Conservation (phyloP, 139 green algal species). For the Cymbomonas tetramitiformis region DNA sequence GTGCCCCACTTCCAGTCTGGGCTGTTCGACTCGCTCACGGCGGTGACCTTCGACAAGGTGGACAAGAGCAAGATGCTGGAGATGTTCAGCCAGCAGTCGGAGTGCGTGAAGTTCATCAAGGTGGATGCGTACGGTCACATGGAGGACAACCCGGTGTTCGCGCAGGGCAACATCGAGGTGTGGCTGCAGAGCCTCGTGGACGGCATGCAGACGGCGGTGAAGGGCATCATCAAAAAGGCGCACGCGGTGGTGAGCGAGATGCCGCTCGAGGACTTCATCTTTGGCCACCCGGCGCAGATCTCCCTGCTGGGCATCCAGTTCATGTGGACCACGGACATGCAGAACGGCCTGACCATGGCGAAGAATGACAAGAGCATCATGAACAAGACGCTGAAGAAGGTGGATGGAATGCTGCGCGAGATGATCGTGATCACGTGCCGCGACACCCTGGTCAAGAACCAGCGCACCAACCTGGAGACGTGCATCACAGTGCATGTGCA, state of each 20-base stretch:
- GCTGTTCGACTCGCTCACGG: constrained; percentile 77
- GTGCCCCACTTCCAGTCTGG: constrained; percentile 88
- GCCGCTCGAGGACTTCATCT: constrained; percentile 71
- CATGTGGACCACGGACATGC: constrained; percentile 82
- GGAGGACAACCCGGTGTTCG: constrained; percentile 37
- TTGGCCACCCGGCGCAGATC: constrained; percentile 66
- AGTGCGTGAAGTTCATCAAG: constrained; percentile 46
- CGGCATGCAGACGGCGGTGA: constrained; percentile 78
- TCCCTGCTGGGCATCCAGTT: constrained; percentile 85
- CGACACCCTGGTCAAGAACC: constrained; percentile 55
- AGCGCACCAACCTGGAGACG: constrained; percentile 85
- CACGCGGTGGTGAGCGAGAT: constrained; percentile 66
- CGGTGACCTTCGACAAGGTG: constrained; percentile 75
- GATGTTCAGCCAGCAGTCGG: constrained; percentile 75
- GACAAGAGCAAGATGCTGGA: constrained; percentile 78
- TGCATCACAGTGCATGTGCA: constrained; percentile 95
- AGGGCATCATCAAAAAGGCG: constrained; percentile 54
- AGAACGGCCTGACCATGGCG: constrained; percentile 40
- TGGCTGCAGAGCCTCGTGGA: constrained; percentile 87
- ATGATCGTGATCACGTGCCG: constrained; percentile 70
- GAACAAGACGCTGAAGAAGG: constrained; percentile 70
- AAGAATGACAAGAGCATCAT: constrained; percentile 77
- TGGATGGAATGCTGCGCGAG: constrained; percentile 51
- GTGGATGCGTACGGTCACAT: constrained; percentile 50
- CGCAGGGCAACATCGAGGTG: constrained; percentile 79